phyloP scores from a whole-genome alignment of 306 rosid species.

The Cucurbita pepo region DNA sequence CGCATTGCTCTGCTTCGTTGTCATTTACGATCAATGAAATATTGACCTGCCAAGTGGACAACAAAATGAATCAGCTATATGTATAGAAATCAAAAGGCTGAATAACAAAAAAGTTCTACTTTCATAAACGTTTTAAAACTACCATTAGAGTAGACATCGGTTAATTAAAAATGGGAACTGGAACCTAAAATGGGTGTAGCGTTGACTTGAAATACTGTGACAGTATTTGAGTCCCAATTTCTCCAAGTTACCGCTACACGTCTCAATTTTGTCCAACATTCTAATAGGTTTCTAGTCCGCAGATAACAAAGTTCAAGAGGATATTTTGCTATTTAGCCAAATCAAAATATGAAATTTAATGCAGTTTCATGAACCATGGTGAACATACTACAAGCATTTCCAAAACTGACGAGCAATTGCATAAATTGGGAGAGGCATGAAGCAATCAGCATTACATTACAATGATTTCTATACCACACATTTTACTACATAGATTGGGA shows the following conservation, averaged over 20 bases:
- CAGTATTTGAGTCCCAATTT: neutral
- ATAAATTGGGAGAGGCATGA: neutral
- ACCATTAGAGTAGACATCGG: too few relatives aligned
- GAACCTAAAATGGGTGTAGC: neutral
- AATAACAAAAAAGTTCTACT: too few relatives aligned
- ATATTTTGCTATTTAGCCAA: neutral
- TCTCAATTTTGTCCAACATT: neutral
- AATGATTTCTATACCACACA: neutral
- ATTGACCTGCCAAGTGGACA: conserved; percentile 45
- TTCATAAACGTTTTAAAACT: too few relatives aligned
- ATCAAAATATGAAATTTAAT: neutral
- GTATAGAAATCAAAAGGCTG: neutral
- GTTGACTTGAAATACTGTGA: neutral
- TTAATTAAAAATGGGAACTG: too few relatives aligned
- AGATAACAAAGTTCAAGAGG: too few relatives aligned
- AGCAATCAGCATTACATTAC: neutral
- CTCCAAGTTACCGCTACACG: neutral
- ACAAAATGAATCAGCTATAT: conserved; percentile 4
- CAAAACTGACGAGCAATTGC: neutral
- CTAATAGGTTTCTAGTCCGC: too few relatives aligned
- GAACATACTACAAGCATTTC: neutral
- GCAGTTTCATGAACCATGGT: neutral
- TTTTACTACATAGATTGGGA: neutral
- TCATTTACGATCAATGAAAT: conserved; percentile 82
- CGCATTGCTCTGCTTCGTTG: conserved; percentile 74